Conservation (phyloP, 805 yeast species). For the Priceomyces fermenticarens region DNA sequence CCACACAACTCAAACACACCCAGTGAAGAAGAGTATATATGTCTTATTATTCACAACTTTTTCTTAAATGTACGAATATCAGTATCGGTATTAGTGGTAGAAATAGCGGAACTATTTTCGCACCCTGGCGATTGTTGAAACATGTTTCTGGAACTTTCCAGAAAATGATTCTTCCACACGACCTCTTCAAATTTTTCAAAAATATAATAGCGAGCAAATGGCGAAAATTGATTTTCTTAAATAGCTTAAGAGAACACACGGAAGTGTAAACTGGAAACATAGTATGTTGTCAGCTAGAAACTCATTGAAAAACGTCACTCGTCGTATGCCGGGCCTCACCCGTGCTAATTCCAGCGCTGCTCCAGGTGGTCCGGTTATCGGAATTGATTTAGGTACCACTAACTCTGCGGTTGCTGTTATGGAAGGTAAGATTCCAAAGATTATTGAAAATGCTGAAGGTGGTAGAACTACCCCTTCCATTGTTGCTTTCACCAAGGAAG, state of each 20-base stretch:
- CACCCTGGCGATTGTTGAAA: neutral
- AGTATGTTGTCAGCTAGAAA: conserved; percentile 44
- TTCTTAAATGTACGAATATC: no score
- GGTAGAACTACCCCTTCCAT: conserved; percentile 85
- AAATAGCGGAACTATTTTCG: no score
- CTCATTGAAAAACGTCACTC: conserved; percentile 33
- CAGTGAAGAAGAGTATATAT: no score
- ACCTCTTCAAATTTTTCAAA: conserved; percentile 5
- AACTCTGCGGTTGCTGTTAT: conserved; percentile 86
- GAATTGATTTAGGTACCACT: conserved; percentile 86
- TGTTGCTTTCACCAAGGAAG: conserved; percentile 90
- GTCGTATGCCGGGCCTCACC: conserved; percentile 27
- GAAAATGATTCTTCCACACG: neutral
- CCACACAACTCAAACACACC: no score
- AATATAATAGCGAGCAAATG: conserved; percentile 1
- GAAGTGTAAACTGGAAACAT: neutral
- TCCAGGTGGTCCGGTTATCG: conserved; percentile 60
- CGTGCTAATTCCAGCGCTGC: conserved; percentile 32
- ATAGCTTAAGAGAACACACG: neutral
- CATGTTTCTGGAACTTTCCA: conserved; percentile 4
- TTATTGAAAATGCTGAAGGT: conserved; percentile 77
- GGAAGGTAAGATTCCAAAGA: conserved; percentile 76
- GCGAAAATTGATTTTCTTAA: neutral
- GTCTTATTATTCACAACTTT: no score
- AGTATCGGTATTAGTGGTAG: no score